Evolutionary conservation across 208 protist genomes (phyloP).

Genomic region (Tetramitus jugosus): DNA sequence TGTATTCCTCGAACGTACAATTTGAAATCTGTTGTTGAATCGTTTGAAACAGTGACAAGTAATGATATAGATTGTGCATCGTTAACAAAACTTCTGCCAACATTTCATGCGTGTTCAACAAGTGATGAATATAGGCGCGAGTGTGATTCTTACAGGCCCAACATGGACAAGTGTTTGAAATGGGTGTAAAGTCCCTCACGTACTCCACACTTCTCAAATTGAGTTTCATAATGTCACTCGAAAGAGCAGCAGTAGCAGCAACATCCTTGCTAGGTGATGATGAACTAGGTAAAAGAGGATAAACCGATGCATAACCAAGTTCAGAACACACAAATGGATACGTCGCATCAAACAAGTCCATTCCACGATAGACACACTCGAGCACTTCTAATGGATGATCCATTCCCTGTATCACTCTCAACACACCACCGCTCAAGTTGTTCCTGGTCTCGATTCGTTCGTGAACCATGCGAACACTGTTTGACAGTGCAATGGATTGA

Average conservation of each 20-base stretch:
- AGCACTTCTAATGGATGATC: constrained; percentile 22
- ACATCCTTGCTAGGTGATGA: background rate
- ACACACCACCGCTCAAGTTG: no score
- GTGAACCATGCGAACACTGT: no score
- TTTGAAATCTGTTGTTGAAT: background rate
- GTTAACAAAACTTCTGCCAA: constrained; percentile 18
- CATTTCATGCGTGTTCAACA: constrained; percentile 25
- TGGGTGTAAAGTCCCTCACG: background rate
- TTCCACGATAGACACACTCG: background rate
- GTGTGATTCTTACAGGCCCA: constrained; percentile 24
- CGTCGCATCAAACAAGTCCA: constrained; percentile 15
- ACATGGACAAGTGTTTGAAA: constrained; percentile 10
- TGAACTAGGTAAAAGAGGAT: background rate
- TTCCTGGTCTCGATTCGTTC: no score
- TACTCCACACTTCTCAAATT: constrained; percentile 24
- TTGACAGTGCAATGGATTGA: no score
- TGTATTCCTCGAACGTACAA: background rate
- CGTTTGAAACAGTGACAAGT: constrained; percentile 11
- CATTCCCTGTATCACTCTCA: background rate
- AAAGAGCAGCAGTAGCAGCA: background rate
- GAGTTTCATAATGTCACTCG: constrained; percentile 12
- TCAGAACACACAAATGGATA: constrained; percentile 16
- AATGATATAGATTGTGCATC: constrained; percentile 26
- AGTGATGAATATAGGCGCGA: constrained; percentile 22
- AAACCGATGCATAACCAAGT: background rate